Conservation (phyloP, 1,284 basidiomycete genomes). For the Ustilago nuda region DNA sequence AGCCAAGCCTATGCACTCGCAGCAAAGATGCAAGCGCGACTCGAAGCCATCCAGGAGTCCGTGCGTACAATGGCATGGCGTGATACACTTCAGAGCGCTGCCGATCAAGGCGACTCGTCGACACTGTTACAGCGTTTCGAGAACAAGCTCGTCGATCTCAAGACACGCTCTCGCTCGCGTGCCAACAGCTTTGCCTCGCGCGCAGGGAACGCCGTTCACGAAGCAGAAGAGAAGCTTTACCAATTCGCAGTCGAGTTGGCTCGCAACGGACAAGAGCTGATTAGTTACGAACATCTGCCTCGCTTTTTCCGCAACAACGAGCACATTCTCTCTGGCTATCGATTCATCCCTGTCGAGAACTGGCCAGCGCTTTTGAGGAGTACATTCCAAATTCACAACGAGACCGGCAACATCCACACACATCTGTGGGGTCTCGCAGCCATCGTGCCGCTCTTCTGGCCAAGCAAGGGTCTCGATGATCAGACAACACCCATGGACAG, state of each 20-base stretch:
- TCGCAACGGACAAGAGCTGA: conserved; percentile 57
- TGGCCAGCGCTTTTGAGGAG: conserved; percentile 59
- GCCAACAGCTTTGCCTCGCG: conserved; percentile 48
- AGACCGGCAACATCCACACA: conserved; percentile 68
- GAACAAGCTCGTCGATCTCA: conserved; percentile 36
- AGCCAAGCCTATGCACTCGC: conserved; percentile 41
- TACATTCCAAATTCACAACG: conserved; percentile 68
- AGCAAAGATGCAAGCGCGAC: conserved; percentile 49
- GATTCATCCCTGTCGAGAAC: conserved; percentile 65
- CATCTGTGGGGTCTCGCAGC: conserved; percentile 64
- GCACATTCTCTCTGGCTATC: conserved; percentile 66
- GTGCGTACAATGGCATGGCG: conserved; percentile 54
- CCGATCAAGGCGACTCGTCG: conserved; percentile 7
- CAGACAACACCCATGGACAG: conserved; percentile 66
- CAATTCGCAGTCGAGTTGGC: conserved; percentile 62
- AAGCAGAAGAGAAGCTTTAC: conserved; percentile 64
- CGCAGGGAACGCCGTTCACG: conserved; percentile 53
- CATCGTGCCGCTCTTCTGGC: conserved; percentile 65
- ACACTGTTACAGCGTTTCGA: conserved; percentile 40
- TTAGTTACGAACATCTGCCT: conserved; percentile 62
- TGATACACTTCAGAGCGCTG: conserved; percentile 34
- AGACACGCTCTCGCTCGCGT: conserved; percentile 31
- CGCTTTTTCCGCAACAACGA: conserved; percentile 68
- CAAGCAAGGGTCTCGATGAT: conserved; percentile 58
- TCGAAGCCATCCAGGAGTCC: conserved; percentile 56